phyloP scores from a whole-genome alignment of 2,329 filamentous ascomycete genomes.

The Conoideocrella luteorostrata region DNA sequence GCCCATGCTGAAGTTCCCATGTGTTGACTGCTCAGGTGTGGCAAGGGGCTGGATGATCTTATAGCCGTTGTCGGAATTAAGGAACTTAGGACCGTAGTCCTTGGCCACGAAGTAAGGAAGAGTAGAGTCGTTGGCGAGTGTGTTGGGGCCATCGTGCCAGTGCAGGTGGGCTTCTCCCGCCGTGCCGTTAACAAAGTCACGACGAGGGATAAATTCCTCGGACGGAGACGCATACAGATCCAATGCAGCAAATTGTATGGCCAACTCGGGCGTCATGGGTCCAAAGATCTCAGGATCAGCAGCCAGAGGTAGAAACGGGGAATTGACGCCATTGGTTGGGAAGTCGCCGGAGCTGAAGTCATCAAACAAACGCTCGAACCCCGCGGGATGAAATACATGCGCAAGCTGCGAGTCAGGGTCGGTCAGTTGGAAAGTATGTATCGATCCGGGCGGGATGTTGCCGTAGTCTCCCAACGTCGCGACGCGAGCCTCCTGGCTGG shows the following conservation, averaged over 20 bases:
- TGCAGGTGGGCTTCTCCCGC: slow-evolving; percentile 10
- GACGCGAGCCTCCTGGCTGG: slow-evolving; percentile 15
- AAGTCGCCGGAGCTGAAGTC: slow-evolving; percentile 11
- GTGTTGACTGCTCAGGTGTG: slow-evolving; percentile 10
- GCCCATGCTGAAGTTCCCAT: slow-evolving; percentile 16
- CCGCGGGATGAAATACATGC: slow-evolving; percentile 17
- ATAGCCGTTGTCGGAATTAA: slow-evolving; percentile 15
- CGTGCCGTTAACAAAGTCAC: slow-evolving; percentile 17
- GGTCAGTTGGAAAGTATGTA: slow-evolving; percentile 18
- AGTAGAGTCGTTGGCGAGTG: slow-evolving; percentile 6
- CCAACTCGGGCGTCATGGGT: slow-evolving; percentile 11
- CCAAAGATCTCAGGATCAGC: slow-evolving; percentile 13
- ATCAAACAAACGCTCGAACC: slow-evolving; percentile 17
- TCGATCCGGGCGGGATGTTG: slow-evolving; percentile 13
- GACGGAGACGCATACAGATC: slow-evolving; percentile 13
- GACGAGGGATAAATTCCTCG: slow-evolving; percentile 12
- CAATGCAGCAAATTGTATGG: slow-evolving; percentile 6
- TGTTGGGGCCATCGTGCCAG: slow-evolving; percentile 17
- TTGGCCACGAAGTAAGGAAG: slow-evolving; percentile 16
- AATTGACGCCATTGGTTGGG: slow-evolving; percentile 7
- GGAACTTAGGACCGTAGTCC: slow-evolving; percentile 17
- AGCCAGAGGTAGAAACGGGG: slow-evolving; percentile 11
- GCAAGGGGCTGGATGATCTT: slow-evolving; percentile 16
- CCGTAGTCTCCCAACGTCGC: slow-evolving; percentile 16
- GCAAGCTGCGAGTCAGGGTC: slow-evolving; percentile 17